A percentile compares a stretch with the other conserved stretches of the same genome.
phyloP scores from a whole-genome alignment of 2,329 filamentous ascomycete species.

The Arthroderma uncinatum region DNA sequence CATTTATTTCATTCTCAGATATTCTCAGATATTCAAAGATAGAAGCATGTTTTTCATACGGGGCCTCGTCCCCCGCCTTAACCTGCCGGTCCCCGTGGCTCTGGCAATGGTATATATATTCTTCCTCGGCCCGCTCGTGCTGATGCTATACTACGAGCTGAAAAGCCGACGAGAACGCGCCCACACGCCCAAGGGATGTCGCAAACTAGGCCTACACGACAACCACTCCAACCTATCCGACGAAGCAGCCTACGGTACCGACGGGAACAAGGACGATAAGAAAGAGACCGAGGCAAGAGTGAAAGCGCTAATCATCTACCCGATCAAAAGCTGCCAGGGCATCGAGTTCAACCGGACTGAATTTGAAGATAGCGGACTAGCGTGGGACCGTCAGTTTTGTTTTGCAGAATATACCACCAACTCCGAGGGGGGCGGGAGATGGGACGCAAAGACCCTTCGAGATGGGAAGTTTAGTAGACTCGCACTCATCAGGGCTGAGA shows the following conservation, averaged over 20 bases:
- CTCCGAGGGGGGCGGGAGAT: conserved; percentile 32
- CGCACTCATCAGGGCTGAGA: conserved; percentile 53
- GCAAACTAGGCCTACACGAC: conserved; percentile 39
- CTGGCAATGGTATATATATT: conserved; percentile 12
- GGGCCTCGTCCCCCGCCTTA: conserved; percentile 11
- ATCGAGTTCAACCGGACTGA: conserved; percentile 58
- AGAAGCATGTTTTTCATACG: conserved; percentile 14
- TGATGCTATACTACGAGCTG: conserved; percentile 8
- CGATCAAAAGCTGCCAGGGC: conserved; percentile 69
- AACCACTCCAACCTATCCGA: conserved; percentile 44
- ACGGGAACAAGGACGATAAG: conserved; percentile 22
- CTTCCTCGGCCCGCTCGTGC: conserved; percentile 13
- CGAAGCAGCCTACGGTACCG: conserved; percentile 39
- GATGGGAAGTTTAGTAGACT: conserved; percentile 47
- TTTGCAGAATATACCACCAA: conserved; percentile 52
- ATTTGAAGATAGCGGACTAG: conserved; percentile 57
- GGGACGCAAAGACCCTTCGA: conserved; percentile 34
- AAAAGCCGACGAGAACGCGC: conserved; percentile 6
- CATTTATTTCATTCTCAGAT: no score
- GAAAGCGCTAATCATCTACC: conserved; percentile 68
- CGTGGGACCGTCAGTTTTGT: conserved; percentile 71
- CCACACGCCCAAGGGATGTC: conserved; percentile 39
- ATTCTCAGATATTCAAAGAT: no score
- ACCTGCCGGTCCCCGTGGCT: conserved; percentile 11
- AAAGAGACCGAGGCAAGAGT: conserved; percentile 37